Evolutionary conservation across 2,329 filamentous ascomycete species (phyloP), one percentile per base, ranked within the genome.

Genomic region (Cercospora berteroae): DNA sequence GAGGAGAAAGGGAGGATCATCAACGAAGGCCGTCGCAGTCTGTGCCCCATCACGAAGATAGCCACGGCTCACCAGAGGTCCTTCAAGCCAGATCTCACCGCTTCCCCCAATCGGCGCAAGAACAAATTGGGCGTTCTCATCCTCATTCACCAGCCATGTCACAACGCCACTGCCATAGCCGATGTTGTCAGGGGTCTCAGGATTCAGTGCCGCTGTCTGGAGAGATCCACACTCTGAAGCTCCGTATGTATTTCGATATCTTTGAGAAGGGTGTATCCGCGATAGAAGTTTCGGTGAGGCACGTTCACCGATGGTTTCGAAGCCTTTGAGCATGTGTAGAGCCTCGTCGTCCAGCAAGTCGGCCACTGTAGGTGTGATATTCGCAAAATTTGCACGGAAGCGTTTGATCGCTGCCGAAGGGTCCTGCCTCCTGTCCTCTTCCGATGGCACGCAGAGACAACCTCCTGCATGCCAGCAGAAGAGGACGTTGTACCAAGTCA

Each of bases 61-160:
- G 4, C 79, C 83, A 9, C 77, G 78, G 1, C 78, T 81, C 13
- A 84, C 75, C 18, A 79, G 80, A 31, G 80, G 80, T 4, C 83
- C 82, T 70, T 83, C 81, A 2, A 85, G 68, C 0, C 83, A 72
- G 62, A 85, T 70, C 67, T 85, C 83, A 16, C 82, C 82, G 12
- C 56, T 56, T 36, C 44, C 69, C 44, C 63, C 69, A 64, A 62
- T 65, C 50, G 63, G 64, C 5, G 63, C 64, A 2, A 71, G 55
- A 18, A 58, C 55, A 23, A 60, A 60, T 25, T 9, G 10, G 12
- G 65, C 60, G 18, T 69, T 59, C 48, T 71, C 67, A 25, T 68
- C 55, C 4, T 63, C 67, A 20, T 71, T 68, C 13, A 69, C 68
- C 29, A 71, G 57, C 69, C 69, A 71, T 9, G 57, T 60, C 13